phyloP scores from a whole-genome alignment of 2,329 filamentous ascomycete species.

The Cladosporium sphaerospermum region DNA sequence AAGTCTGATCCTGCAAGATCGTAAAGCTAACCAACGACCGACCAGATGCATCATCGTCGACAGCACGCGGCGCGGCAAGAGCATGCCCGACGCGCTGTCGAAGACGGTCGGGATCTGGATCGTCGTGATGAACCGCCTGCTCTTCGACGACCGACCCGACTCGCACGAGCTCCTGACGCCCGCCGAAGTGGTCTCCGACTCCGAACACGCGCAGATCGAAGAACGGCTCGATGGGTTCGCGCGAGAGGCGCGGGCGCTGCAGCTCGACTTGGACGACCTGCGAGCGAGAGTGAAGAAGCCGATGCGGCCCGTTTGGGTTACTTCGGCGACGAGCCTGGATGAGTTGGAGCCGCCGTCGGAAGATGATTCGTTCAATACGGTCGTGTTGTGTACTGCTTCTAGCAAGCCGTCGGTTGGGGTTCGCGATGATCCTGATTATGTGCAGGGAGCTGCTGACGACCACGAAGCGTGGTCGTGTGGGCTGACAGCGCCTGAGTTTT shows the following conservation, averaged over 20 bases:
- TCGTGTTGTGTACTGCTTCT: conserved; percentile 84
- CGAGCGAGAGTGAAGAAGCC: conserved; percentile 60
- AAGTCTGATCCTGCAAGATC: no score
- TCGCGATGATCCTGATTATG: conserved; percentile 63
- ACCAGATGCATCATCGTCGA: conserved; percentile 75
- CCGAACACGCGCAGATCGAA: conserved; percentile 75
- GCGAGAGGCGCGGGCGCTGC: conserved; percentile 49
- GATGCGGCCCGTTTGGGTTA: conserved; percentile 73
- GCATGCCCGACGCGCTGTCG: conserved; percentile 90
- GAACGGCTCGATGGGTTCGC: conserved; percentile 53
- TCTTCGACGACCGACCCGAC: conserved; percentile 57
- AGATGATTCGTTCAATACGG: conserved; percentile 58
- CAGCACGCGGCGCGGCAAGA: conserved; percentile 85
- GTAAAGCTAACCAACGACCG: neutral
- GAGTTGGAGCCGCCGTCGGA: conserved; percentile 32
- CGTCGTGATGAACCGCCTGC: conserved; percentile 69
- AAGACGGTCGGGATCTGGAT: conserved; percentile 96
- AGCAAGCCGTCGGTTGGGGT: conserved; percentile 65
- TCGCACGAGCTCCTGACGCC: conserved; percentile 61
- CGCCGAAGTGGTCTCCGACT: conserved; percentile 63
- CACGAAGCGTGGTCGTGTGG: conserved; percentile 87
- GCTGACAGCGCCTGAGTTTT: conserved; percentile 73
- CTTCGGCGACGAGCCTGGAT: conserved; percentile 54
- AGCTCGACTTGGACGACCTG: conserved; percentile 52
- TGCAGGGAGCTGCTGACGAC: conserved; percentile 93